Evolutionary conservation across 768 basidiomycete species (phyloP).

Genomic region (Termitomyces titanicus): DNA sequence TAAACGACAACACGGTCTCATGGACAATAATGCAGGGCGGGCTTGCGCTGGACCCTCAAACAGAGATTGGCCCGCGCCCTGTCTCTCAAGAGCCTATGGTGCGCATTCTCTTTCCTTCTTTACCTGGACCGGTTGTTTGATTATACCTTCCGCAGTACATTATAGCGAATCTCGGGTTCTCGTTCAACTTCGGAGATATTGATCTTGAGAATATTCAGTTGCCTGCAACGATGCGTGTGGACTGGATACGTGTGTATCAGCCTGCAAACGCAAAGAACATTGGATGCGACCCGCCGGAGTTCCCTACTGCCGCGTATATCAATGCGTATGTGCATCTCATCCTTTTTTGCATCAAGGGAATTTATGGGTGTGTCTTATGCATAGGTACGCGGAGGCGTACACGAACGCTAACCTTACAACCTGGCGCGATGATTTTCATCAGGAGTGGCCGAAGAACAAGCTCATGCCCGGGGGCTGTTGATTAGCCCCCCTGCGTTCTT

Average conservation of each 20-base stretch:
- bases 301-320: conserved; percentile 79
- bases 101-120: conserved; percentile 6
- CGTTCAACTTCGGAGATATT: conserved; percentile 62
- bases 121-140: conserved; percentile 11
- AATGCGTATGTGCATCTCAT: conserved; percentile 41
- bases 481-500: not conserved
- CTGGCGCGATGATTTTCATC: conserved; percentile 31
- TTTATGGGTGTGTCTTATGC: not conserved
- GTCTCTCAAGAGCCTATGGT: conserved; percentile 75
- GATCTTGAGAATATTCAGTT: conserved; percentile 53
- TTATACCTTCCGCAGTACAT: conserved; percentile 47
- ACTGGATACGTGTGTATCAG: conserved; percentile 82
- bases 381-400: conserved; percentile 37
- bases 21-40: conserved; percentile 52
- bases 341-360: not conserved
- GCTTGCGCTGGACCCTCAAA: conserved; percentile 44
- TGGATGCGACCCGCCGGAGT: conserved; percentile 67
- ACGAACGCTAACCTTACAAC: conserved; percentile 39
- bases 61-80: conserved; percentile 54
- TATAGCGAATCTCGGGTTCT: conserved; percentile 70
- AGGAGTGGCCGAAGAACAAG: conserved; percentile 37
- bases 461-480: conserved; percentile 18
- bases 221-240: conserved; percentile 64
- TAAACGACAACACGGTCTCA: conserved; percentile 44
- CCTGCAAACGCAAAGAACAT: conserved; percentile 43